Base-by-base conservation (phyloP, 78 protist genomes). In the Dictyostelium brefeldianum region DNA sequence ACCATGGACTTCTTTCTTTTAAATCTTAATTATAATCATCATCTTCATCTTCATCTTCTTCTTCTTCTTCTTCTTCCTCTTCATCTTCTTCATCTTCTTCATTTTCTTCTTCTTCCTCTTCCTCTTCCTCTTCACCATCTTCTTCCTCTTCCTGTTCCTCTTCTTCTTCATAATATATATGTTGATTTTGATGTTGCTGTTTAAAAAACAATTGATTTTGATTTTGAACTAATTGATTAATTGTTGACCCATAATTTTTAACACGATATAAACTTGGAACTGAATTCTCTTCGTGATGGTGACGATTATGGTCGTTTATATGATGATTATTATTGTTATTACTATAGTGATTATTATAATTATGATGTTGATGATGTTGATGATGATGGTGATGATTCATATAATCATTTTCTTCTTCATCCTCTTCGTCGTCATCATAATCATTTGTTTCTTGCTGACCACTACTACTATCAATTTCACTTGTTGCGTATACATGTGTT, bases 391-490 rank as follows among this genome's bases (percentile, higher is more conserved):
- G 75, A 31, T 67, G 75, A 17, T 67, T 29, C 2, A 31, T 36
- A 36, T 36, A 36, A 36, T 36, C 43, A 36, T 36, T 36, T 36
- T 36, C 18, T 15, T 67, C 75, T 17, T 67, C 75, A 5, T 65
- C 74, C 25, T 25, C 25, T 12, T 15, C 75, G 15, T 67, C 27
- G 15, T 67, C 75, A 67, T 67, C 70, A 25, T 62, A 62, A 3
- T 62, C 70, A 62, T 62, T 62, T 25, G 27, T 20, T 17, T 67
- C 75, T 11, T 67, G 75, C 15, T 27, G 48, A 15, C 75, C 18
- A 31, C 75, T 67, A 31, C 75, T 67, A 17, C 75, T 67, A 31
- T 67, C 75, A 7, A 67, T 31, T 67, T 67, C 75, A 17, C 75
- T 67, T 31, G 75, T 67, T 31, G 75, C 75, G 15, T 67, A 67